Base-by-base conservation (phyloP, 1,284 basidiomycete species). In the Vanrija humicola region DNA sequence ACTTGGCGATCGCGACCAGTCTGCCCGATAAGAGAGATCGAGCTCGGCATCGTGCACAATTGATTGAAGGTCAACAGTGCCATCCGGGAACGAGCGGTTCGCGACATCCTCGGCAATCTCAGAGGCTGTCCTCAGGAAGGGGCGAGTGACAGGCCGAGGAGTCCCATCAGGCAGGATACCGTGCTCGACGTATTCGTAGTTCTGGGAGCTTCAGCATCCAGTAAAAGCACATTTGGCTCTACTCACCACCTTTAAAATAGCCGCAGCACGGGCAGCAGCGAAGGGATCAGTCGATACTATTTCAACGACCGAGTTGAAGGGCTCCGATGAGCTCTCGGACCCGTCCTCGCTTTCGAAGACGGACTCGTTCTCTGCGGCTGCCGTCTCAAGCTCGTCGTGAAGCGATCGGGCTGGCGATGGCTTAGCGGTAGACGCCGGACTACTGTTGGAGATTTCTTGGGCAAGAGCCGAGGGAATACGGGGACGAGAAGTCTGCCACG, bases 261-360 rank as follows among this genome's bases (percentile, higher is more conserved):
- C 91, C 19, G 88, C 90, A n/a, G 90, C 90, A 46, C 88, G 79
- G 6, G 90, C 90, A 46, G 90, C 91, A 12, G 88, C 88, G 56
- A 81, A 80, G 0, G 90, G 88, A 70, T 93, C 87, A 14, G 83
- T 81, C 53, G 87, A 89, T 1, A 85, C 85, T 59, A 94, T 87
- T 75, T 89, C 87, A 60, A 94, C 78, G 9, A 84, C 76, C 8
- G 77, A 73, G 18, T 38, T 40, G 42, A 54, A 48, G 8, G 42
- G 43, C 14, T 38, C 45, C 12, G 34, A 34, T 5, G 14, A 2
- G 34, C 10, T 14, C 58, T 63, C 44, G 58, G 57, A 48, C 19
- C 62, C 63, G 5, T 64, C 28, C 6, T 28, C 34, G 12, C 34
- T 34, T 15, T 12, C 34, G 9, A 12, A 8, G 12, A 34, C 12